Percentiles rank a stretch among this genome's conserved stretches.
These are phyloP conservation scores for Rhizophagus prolifer DNA, from an alignment of 192 early-diverging fungal species.

Conservation along the genomic window DNA sequence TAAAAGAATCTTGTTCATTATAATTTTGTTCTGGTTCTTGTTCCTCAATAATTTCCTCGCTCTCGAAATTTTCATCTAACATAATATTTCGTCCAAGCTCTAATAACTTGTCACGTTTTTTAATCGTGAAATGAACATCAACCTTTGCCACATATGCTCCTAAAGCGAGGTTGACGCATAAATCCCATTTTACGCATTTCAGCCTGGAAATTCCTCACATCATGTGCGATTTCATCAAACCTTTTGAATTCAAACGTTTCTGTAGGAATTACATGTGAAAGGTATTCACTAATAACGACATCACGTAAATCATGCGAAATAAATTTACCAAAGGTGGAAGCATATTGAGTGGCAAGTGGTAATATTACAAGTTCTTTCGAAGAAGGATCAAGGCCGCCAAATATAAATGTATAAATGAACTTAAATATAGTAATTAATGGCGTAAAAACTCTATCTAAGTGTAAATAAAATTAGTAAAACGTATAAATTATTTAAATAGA, in stretches of 20 bases:
- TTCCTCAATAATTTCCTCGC: conserved; percentile 31
- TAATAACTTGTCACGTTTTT: conserved; percentile 44
- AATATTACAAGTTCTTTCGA: neutral
- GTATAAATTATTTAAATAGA: neutral
- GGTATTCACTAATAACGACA: conserved; percentile 34
- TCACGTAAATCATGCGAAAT: conserved; percentile 26
- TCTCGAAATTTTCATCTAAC: conserved; percentile 48
- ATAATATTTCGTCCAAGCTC: conserved; percentile 48
- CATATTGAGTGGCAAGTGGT: conserved; percentile 18
- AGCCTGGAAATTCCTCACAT: conserved; percentile 34
- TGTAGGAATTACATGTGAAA: conserved; percentile 32
- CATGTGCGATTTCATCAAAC: conserved; percentile 32
- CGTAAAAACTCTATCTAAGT: conserved; percentile 14
- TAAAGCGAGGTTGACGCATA: conserved; percentile 25
- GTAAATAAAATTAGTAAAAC: neutral
- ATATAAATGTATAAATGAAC: conserved; percentile 28
- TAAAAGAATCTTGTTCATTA: neutral
- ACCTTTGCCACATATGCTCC: conserved; percentile 46
- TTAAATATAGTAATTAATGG: conserved; percentile 6
- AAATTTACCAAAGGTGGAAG: conserved; percentile 20
- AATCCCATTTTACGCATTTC: conserved; percentile 42
- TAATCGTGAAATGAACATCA: conserved; percentile 50
- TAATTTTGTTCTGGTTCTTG: neutral
- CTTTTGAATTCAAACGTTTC: conserved; percentile 31
- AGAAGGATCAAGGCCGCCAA: conserved; percentile 17